Base-by-base conservation (phyloP, 805 yeast genomes). In the Nakazawaea wickerhamii region DNA sequence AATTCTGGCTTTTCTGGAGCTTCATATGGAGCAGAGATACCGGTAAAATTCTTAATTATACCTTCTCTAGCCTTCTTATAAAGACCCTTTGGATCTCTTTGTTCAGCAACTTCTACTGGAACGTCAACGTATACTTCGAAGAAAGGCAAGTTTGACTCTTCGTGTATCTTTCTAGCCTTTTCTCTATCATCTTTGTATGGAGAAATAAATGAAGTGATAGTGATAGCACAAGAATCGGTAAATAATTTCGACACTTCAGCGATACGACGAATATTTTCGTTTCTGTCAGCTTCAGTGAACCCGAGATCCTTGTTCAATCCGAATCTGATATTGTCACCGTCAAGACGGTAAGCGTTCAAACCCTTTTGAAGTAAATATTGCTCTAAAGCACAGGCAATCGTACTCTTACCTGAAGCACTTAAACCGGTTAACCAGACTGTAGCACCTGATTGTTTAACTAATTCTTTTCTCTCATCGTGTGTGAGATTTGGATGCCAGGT, bases 31-130 rank as follows among this genome's bases (percentile, higher is more conserved):
- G 96, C 97, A 50, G 89, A 81, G 45, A 90, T 84, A 44, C 98
- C 98, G 13, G 98, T 90, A 68, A 90, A 90, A 59, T 90, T 95
- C 65, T 86, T 86, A 62, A 90, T 90, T 48, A 84, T 68, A 27
- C 98, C 98, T 57, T 89, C 93, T 63, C 97, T 80, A 14, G 98
- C 98, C 74, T 91, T 91, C 67, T 89, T 89, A 71, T 91, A 91
- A 52, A 91, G 70, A 10, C 98, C 98, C 70, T 91, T 91, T 50
- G 98, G 98, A 64, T 91, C 98, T 68, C 98, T 86, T 64, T 87
- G 76, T 71, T 91, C 98, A 39, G 97, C 98, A 48, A 91, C 88
- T 56, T 83, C 89, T 40, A 91, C 72, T 27, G 98, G 97, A 35
- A 89, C 97, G 61, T 90, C 96, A 28, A 90, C 91, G 52, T 68